phyloP scores from a whole-genome alignment of 2,329 filamentous ascomycete genomes.

The Aspergillus viridinutans region DNA sequence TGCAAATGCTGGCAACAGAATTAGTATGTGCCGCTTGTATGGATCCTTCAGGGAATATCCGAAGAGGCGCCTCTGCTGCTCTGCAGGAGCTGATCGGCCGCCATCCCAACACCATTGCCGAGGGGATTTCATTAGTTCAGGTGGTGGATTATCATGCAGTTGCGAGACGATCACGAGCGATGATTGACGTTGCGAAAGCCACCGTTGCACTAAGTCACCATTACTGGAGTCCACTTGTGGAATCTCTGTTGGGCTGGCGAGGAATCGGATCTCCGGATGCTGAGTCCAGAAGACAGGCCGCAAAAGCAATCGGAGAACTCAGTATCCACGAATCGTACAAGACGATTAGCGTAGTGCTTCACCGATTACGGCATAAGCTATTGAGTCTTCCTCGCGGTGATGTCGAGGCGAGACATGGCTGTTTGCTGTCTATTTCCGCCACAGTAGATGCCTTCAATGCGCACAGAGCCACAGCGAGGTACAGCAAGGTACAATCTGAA shows the following conservation, averaged over 20 bases:
- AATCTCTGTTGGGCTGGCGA: slow-evolving; percentile 75
- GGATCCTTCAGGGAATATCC: slow-evolving; percentile 88
- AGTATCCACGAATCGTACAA: slow-evolving; percentile 31
- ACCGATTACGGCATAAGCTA: slow-evolving; percentile 31
- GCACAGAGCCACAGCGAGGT: slow-evolving; percentile 12
- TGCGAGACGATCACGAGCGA: slow-evolving; percentile 76
- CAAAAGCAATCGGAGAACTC: slow-evolving; percentile 59
- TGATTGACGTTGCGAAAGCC: slow-evolving; percentile 68
- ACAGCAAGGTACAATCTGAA: slow-evolving; percentile 18
- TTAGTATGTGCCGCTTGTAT: slow-evolving; percentile 77
- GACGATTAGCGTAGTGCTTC: slow-evolving; percentile 27
- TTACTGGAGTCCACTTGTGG: slow-evolving; percentile 66
- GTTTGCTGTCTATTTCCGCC: slow-evolving; percentile 38
- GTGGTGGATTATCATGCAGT: slow-evolving; percentile 90
- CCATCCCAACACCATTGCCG: slow-evolving; percentile 76
- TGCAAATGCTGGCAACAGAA: slow-evolving; percentile 76
- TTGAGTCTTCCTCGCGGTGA: slow-evolving; percentile 37
- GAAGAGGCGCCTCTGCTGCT: slow-evolving; percentile 86
- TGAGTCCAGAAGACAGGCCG: slow-evolving; percentile 67
- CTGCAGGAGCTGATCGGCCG: slow-evolving; percentile 90
- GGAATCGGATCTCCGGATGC: slow-evolving; percentile 79
- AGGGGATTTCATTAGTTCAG: slow-evolving; percentile 84
- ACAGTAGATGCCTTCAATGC: slow-evolving; percentile 32
- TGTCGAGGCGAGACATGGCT: slow-evolving; percentile 42
- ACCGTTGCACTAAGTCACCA: slow-evolving; percentile 60